A percentile compares a stretch with the other conserved stretches of the same genome.
These are phyloP conservation scores for Actinidia arguta DNA, from an alignment of 179 eudicot species.

Conservation along the genomic window DNA sequence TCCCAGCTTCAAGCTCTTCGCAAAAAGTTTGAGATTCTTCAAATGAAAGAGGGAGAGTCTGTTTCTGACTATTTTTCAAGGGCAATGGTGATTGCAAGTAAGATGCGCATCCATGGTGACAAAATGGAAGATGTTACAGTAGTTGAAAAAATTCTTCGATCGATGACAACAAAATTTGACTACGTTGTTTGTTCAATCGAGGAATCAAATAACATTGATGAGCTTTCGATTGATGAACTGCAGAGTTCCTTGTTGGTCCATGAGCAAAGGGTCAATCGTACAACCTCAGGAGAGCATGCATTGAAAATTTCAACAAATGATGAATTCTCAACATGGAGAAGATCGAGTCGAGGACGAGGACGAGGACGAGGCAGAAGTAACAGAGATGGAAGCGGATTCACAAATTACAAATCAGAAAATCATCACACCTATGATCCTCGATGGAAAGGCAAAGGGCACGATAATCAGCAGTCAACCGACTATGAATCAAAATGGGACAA, in stretches of 20 bases:
- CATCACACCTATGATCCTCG: not conserved
- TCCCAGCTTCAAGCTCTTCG: too few relatives aligned
- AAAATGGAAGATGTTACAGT: too few relatives aligned
- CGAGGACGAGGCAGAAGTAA: not conserved
- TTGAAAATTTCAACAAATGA: not conserved
- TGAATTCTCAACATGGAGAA: not conserved
- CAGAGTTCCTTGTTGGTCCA: not conserved
- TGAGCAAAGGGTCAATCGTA: not conserved
- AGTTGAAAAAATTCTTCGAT: too few relatives aligned
- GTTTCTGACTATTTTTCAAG: too few relatives aligned
- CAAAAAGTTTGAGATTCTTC: too few relatives aligned
- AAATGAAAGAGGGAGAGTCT: too few relatives aligned
- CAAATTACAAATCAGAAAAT: not conserved
- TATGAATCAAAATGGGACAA: not conserved
- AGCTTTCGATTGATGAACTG: too few relatives aligned
- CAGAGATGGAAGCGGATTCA: not conserved
- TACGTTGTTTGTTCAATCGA: too few relatives aligned
- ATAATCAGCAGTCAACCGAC: not conserved
- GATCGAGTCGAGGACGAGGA: constrained; percentile 5
- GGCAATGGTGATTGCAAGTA: too few relatives aligned
- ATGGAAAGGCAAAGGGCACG: not conserved
- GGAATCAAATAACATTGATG: not conserved
- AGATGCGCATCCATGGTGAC: too few relatives aligned
- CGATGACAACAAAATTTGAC: too few relatives aligned
- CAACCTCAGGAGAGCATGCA: not conserved